Percentiles rank a stretch among this genome's conserved stretches.
Evolutionary conservation across 2,329 filamentous ascomycete genomes (phyloP).

Genomic region (Graphilbum ipis-grandicollis): DNA sequence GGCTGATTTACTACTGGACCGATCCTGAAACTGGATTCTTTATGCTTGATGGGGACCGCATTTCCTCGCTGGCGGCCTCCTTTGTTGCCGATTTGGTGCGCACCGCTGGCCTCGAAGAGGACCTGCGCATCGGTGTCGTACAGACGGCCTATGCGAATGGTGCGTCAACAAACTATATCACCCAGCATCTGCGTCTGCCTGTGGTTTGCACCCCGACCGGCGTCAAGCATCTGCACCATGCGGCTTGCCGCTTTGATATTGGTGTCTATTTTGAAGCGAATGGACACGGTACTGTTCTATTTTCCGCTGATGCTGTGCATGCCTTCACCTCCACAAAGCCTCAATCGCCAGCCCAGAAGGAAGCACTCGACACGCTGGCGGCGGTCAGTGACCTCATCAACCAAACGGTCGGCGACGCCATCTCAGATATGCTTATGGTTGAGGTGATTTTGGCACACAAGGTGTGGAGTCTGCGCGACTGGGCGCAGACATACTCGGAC

Average conservation of each 20-base stretch:
- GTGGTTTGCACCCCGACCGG: slow-evolving; percentile 89
- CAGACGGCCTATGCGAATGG: slow-evolving; percentile 98
- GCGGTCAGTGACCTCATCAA: slow-evolving; percentile 88
- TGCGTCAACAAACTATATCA: slow-evolving; percentile 79
- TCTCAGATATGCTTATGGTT: slow-evolving; percentile 90
- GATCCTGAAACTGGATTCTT: slow-evolving; percentile 72
- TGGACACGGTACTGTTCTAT: slow-evolving; percentile 90
- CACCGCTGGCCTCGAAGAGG: slow-evolving; percentile 59
- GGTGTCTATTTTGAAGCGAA: slow-evolving; percentile 99
- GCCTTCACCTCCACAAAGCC: slow-evolving; percentile 65
- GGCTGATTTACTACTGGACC: slow-evolving; percentile 86
- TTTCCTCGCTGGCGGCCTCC: slow-evolving; percentile 81
- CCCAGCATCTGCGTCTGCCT: slow-evolving; percentile 72
- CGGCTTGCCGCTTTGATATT: slow-evolving; percentile 85
- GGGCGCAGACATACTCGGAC: slow-evolving; percentile 84
- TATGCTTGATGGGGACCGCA: slow-evolving; percentile 90
- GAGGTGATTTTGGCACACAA: slow-evolving; percentile 95
- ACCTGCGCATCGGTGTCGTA: slow-evolving; percentile 81
- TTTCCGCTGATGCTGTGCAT: slow-evolving; percentile 68
- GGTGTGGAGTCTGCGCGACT: slow-evolving; percentile 75
- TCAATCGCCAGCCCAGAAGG: slow-evolving; percentile 80
- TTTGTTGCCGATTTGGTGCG: slow-evolving; percentile 86
- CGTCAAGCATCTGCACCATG: slow-evolving; percentile 95
- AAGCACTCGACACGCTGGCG: slow-evolving; percentile 68
- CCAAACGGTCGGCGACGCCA: slow-evolving; percentile 90